Percentiles rank a stretch among this genome's conserved stretches.
phyloP scores from a whole-genome alignment of 139 green algal species.

The Haematococcus lacustris region DNA sequence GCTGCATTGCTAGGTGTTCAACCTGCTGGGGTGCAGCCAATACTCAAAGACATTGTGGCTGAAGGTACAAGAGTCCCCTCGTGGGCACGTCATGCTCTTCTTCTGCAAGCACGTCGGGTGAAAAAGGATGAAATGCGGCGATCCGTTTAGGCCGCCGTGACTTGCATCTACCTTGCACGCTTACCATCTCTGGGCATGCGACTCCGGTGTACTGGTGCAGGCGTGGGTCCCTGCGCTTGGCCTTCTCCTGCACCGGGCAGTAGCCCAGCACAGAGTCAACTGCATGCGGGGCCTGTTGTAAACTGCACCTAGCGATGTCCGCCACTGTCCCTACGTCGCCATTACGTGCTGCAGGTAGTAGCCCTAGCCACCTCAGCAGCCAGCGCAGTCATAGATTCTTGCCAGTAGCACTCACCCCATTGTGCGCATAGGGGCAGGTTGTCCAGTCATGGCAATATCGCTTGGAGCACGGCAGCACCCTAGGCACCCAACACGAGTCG shows the following conservation, averaged over 20 bases:
- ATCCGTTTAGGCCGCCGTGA: too few relatives aligned
- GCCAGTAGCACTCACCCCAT: too few relatives aligned
- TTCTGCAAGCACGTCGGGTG: constrained; percentile 18
- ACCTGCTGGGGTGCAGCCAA: constrained; percentile 33
- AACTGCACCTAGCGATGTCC: too few relatives aligned
- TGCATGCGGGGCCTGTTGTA: too few relatives aligned
- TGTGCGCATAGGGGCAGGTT: not conserved
- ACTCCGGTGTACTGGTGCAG: constrained; percentile 79
- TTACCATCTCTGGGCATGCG: constrained; percentile 89
- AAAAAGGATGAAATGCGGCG: not conserved
- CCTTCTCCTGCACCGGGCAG: constrained; percentile 82
- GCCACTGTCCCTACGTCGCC: too few relatives aligned
- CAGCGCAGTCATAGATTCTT: too few relatives aligned
- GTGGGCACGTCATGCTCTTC: constrained; percentile 57
- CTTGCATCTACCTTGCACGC: too few relatives aligned
- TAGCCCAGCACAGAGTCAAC: too few relatives aligned
- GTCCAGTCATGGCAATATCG: constrained; percentile 58
- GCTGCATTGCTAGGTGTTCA: too few relatives aligned
- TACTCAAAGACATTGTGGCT: constrained; percentile 91
- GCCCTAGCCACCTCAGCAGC: too few relatives aligned
- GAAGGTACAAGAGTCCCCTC: constrained; percentile 72
- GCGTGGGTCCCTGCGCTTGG: constrained; percentile 77
- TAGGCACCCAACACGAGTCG: not conserved
- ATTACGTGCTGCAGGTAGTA: too few relatives aligned
- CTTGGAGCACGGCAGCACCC: constrained; percentile 66